Evolutionary conservation across 345 rosid species (phyloP).

Genomic region (Boechera stricta): DNA sequence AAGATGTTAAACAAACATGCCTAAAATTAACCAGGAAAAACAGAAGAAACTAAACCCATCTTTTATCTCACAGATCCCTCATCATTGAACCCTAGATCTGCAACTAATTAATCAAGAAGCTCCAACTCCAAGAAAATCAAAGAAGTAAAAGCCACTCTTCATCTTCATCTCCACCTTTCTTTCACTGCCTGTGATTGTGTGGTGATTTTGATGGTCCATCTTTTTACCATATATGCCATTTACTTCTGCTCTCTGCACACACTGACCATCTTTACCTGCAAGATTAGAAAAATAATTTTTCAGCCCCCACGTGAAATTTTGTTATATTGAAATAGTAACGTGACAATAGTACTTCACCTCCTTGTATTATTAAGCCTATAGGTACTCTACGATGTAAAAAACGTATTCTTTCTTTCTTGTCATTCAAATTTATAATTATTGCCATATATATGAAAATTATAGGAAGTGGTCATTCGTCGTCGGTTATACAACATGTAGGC

Average conservation of each 20-base stretch:
- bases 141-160: constrained; percentile 39
- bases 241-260: constrained; percentile 46
- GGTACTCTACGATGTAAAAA: constrained; percentile 46
- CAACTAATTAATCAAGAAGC: constrained; percentile 29
- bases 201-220: constrained; percentile 48
- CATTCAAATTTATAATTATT: constrained; percentile 42
- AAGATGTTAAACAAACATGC: constrained; percentile 31
- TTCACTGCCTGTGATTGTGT: constrained; percentile 40
- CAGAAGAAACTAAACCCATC: constrained; percentile 11
- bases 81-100: constrained; percentile 21
- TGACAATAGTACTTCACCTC: constrained; percentile 38
- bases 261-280: constrained; percentile 49
- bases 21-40: constrained; percentile 27
- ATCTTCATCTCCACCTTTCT: constrained; percentile 30
- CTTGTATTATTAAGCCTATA: constrained; percentile 37
- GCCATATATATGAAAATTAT: constrained; percentile 19
- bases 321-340: constrained; percentile 43
- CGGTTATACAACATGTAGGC: constrained; percentile 23
- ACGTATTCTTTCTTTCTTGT: constrained; percentile 37
- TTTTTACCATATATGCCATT: constrained; percentile 44
- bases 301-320: constrained; percentile 48
- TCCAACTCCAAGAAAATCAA: constrained; percentile 50
- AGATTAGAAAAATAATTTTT: constrained; percentile 17
- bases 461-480: constrained; percentile 34
- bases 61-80: constrained; percentile 23